Evolutionary conservation across 305 asterid genomes (phyloP).

Genomic region (Ilex paraguariensis): DNA sequence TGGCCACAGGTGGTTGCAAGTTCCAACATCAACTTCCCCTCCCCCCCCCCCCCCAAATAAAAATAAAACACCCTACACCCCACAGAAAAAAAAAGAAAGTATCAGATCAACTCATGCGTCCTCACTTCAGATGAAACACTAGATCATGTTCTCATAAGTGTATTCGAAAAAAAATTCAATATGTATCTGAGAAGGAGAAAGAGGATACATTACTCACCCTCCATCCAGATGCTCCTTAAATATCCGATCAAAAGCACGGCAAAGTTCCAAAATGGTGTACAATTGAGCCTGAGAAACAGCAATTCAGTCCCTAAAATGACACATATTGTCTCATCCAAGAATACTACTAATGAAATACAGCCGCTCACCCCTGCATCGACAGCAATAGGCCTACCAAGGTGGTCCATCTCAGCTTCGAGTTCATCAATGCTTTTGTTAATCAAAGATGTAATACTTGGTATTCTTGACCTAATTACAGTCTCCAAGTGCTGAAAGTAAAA

Average conservation of each 20-base stretch:
- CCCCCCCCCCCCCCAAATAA: no score
- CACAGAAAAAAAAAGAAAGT: no score
- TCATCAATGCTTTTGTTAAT: slow-evolving; percentile 87
- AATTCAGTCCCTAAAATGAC: no score
- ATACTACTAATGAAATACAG: slow-evolving; percentile 2
- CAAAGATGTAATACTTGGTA: slow-evolving; percentile 87
- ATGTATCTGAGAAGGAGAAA: slow-evolving; percentile 3
- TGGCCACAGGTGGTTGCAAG: no score
- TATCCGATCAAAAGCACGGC: slow-evolving; percentile 95
- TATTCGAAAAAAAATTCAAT: no score
- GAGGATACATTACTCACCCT: slow-evolving; percentile 50
- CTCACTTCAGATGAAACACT: no score
- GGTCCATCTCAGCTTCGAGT: slow-evolving; percentile 90
- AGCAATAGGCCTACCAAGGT: slow-evolving; percentile 84
- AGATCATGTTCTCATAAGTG: no score
- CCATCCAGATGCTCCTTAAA: slow-evolving; percentile 97
- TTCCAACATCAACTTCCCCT: no score
- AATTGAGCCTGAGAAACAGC: slow-evolving; percentile 68
- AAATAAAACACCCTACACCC: no score
- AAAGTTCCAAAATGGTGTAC: slow-evolving; percentile 90
- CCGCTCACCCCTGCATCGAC: slow-evolving; percentile 88
- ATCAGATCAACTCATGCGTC: no score
- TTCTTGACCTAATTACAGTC: slow-evolving; percentile 72
- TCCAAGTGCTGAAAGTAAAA: slow-evolving; percentile 77
- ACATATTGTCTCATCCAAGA: no score